phyloP scores from a whole-genome alignment of 2,329 filamentous ascomycete genomes.

The Thermothelomyces thermophilus region DNA sequence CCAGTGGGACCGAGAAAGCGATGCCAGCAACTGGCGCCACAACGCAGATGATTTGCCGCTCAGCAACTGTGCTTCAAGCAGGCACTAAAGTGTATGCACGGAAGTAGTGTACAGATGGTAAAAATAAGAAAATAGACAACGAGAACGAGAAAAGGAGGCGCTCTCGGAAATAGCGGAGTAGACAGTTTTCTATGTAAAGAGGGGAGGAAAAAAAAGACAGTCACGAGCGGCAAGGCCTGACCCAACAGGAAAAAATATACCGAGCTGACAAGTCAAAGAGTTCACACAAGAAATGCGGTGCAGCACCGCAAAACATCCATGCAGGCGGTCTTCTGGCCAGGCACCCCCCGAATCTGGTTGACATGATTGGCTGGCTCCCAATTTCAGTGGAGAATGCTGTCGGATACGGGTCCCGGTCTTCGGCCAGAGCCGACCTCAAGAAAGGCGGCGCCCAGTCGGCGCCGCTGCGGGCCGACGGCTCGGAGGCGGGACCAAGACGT shows the following conservation, averaged over 20 bases:
- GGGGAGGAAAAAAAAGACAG: background rate
- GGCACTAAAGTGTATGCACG: no score
- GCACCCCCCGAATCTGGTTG: background rate
- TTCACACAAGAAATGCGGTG: background rate
- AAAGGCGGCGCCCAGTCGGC: constrained; percentile 5
- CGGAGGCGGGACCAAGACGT: background rate
- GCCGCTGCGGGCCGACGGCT: constrained; percentile 1
- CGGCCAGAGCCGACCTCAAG: background rate
- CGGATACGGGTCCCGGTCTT: constrained; percentile 10
- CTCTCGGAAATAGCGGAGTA: no score
- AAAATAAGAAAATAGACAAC: background rate
- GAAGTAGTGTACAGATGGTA: no score
- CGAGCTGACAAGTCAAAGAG: no score
- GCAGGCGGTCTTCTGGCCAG: background rate
- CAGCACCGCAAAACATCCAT: background rate
- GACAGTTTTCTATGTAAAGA: background rate
- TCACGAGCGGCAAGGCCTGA: background rate
- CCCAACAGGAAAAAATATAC: no score
- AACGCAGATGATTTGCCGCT: no score
- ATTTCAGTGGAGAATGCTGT: background rate
- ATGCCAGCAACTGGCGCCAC: background rate
- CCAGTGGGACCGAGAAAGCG: background rate
- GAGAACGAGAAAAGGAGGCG: background rate
- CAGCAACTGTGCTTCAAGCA: no score
- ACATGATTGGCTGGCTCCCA: constrained; percentile 1